Evolutionary conservation across 2,329 filamentous ascomycete genomes (phyloP), one percentile per base, ranked within the genome.

Genomic region (Penicillium sp.): DNA sequence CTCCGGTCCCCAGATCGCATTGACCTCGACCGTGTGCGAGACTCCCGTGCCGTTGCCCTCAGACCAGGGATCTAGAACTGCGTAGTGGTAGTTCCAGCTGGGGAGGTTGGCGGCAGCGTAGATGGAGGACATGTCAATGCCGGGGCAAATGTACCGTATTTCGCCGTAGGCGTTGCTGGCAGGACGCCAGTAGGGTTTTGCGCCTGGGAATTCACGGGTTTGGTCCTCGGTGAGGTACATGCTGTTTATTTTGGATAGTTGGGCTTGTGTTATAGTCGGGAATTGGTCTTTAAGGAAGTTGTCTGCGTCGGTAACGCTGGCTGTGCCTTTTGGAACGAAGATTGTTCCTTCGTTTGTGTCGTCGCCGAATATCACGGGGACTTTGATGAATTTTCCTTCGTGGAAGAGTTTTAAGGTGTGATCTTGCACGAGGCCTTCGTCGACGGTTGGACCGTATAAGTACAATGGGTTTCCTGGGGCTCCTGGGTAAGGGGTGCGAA

Each of bases 11-110:
- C 87, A 92, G 55, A 93, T 86, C 0, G 89, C 88, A 54, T 84
- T 83, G 0, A 87, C 65, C 72, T 93, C 90, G 9, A 87, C 82
- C 0, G 86, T 89, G 68, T 93, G 90, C 7, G 85, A 83, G 0
- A 90, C 88, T 0, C 90, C 90, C 1, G 83, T 71, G 1, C 90
- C 89, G 2, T 77, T 70, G 0, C 78, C 79, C 24, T 85, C 77
- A 51, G 86, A 79, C 0, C 70, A 68, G 0, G 85, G 82, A 63
- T 91, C 89, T 45, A 86, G 78, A 3, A 92, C 90, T 59, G 89
- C 85, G 78, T 88, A 91, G 45, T 85, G 85, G 73, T 93, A 93
- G 71, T 87, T 89, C 84, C 86, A 93, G 26, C 83, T 85, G 1
- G 19, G 72, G 28, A 37, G 44, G 30, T 69, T 68, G 38, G 71